Base-by-base conservation (phyloP, 345 rosid genomes). In the Eucalyptus camaldulensis region DNA sequence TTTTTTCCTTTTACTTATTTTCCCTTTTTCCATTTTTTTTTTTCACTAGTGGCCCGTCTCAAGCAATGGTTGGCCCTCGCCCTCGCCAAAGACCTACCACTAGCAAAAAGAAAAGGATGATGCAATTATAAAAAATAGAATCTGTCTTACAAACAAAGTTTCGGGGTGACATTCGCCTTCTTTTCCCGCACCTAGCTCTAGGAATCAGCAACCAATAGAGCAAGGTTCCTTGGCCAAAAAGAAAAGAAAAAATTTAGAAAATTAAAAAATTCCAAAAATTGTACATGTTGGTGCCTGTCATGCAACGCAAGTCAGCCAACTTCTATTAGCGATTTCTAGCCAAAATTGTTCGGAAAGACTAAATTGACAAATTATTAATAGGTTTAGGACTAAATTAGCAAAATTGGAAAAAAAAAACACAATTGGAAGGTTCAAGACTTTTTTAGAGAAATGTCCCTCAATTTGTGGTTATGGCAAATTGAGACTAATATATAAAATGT, bases 301-400 rank as follows among this genome's bases (percentile, higher is more conserved):
- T 62, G 69, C 31, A 13, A 29, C 1, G 4, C 14, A 60, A 13
- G 15, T 8, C 1, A 6, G 2, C 16, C 0, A 7, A 60, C 13
- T 27, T 29, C 4, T 27, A 29, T 62, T 2, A 29, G 4, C 0
- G 5, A 62, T 62, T 62, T 62, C 4, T 1, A 29, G 0, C 7
- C 8, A 62, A 62, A 62, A 62, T 27, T 27, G 1, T 0, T 22
- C 0, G 0, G 4, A 60, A 29, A 0, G 31, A 60, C 31, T 60
- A 60, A 60, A 60, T 27, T 25, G 15, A 12, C 29, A 60, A 27
- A 60, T 27, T 27, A 4, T 60, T 27, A 12, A 60, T 11, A 60
- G 8, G 67, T 60, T 60, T 60, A 60, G 4, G 67, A 25, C 15
- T 60, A 60, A 29, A 62, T 29, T 13, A 62, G 16, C 3, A 62